phyloP scores from a whole-genome alignment of 2,329 filamentous ascomycete species.

The Capronia americana region DNA sequence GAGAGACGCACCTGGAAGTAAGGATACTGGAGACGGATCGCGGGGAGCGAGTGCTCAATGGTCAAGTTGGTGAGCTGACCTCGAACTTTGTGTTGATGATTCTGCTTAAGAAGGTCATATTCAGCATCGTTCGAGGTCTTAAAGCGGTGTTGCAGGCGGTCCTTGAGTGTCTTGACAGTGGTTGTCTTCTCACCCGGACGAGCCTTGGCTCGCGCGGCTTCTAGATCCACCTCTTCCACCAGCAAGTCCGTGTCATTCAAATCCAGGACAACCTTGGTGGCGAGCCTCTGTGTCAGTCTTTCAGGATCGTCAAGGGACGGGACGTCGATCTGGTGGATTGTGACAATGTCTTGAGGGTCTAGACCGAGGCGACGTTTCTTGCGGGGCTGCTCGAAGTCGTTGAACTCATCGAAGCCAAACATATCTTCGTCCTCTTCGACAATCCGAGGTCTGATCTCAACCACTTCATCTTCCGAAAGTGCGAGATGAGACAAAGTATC shows the following conservation, averaged over 20 bases:
- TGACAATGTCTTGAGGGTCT: conserved; percentile 53
- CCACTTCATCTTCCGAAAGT: conserved; percentile 42
- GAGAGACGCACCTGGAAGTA: conserved; percentile 90
- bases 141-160: conserved; percentile 78
- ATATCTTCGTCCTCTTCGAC: conserved; percentile 60
- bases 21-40: conserved; percentile 88
- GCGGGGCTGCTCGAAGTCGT: conserved; percentile 57
- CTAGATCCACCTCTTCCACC: conserved; percentile 75
- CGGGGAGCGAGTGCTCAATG: conserved; percentile 94
- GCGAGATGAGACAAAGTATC: conserved; percentile 66
- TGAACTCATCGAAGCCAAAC: conserved; percentile 61
- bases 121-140: conserved; percentile 96
- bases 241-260: conserved; percentile 87
- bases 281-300: conserved; percentile 71
- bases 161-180: conserved; percentile 62
- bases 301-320: conserved; percentile 84
- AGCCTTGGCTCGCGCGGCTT: conserved; percentile 60
- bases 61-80: conserved; percentile 88
- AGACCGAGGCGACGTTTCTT: conserved; percentile 70
- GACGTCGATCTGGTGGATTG: conserved; percentile 65
- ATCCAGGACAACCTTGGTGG: conserved; percentile 81
- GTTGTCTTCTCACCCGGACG: conserved; percentile 50
- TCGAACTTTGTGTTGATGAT: conserved; percentile 93
- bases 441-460: conserved; percentile 41
- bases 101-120: conserved; percentile 94